Percentiles rank a stretch among this genome's conserved stretches.
These are phyloP conservation scores for Zymoseptoria passerinii DNA, from an alignment of 2,329 filamentous ascomycete species.

Conservation along the genomic window DNA sequence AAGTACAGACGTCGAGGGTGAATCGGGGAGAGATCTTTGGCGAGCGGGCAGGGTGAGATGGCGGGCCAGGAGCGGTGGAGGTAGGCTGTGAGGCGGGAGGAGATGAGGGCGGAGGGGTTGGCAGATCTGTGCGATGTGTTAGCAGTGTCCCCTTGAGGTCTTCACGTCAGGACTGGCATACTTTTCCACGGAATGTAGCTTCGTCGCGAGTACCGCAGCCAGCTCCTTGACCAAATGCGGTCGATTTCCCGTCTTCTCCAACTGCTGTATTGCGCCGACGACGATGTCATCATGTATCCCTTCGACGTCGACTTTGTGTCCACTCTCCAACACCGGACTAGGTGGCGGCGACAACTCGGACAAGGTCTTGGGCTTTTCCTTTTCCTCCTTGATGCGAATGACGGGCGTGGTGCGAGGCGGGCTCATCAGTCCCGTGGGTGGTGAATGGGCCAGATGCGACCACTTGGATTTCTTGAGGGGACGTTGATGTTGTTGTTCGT, in stretches of 20 bases:
- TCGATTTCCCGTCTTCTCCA: slow-evolving; percentile 82
- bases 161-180: slow-evolving; percentile 45
- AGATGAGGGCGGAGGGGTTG: slow-evolving; percentile 91
- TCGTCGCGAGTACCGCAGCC: slow-evolving; percentile 65
- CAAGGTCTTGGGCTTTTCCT: slow-evolving; percentile 40
- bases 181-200: slow-evolving; percentile 82
- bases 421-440: slow-evolving; percentile 33
- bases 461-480: slow-evolving; percentile 59
- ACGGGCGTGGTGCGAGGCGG: slow-evolving; percentile 36
- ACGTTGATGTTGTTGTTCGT: slow-evolving; percentile 39
- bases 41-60: slow-evolving; percentile 72
- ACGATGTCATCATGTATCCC: slow-evolving; percentile 93
- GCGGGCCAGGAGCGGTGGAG: slow-evolving; percentile 78
- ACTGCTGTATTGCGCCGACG: slow-evolving; percentile 75
- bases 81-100: slow-evolving; percentile 81
- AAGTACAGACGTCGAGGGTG: slow-evolving; percentile 95
- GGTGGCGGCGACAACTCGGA: slow-evolving; percentile 71
- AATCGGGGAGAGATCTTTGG: slow-evolving; percentile 84
- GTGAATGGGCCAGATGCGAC: slow-evolving; percentile 51
- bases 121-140: slow-evolving; percentile 60
- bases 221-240: slow-evolving; percentile 94
- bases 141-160: slow-evolving; percentile 8
- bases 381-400: slow-evolving; percentile 41
- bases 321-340: slow-evolving; percentile 52
- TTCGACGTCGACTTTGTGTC: slow-evolving; percentile 62